phyloP scores from a whole-genome alignment of 805 yeast genomes.

The Candida railenensis region DNA sequence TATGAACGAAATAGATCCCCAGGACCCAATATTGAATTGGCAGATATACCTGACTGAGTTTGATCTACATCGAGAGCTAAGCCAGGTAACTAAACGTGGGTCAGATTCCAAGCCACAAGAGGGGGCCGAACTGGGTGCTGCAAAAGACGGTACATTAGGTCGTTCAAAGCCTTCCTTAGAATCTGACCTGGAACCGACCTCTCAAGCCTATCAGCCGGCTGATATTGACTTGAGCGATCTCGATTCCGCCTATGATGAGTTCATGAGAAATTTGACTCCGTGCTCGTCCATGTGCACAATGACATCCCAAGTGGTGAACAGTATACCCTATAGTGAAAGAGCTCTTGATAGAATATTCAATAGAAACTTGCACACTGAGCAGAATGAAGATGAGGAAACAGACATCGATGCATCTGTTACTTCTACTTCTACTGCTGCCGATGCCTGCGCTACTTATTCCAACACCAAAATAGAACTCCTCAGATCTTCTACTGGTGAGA shows the following conservation, averaged over 20 bases:
- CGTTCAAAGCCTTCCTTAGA: background rate
- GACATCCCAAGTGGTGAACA: background rate
- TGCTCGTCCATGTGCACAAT: slow-evolving; percentile 6
- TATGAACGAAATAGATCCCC: background rate
- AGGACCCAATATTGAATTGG: background rate
- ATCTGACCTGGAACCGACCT: background rate
- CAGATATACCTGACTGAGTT: background rate
- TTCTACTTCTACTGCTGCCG: background rate
- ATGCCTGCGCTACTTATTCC: background rate
- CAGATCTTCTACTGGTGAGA: background rate
- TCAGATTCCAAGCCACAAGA: slow-evolving; percentile 2
- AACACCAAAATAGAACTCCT: slow-evolving; percentile 4
- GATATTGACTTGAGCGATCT: background rate
- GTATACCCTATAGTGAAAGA: background rate
- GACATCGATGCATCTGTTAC: background rate
- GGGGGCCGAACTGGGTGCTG: background rate
- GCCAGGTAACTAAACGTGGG: slow-evolving; percentile 4
- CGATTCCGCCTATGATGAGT: slow-evolving; percentile 1
- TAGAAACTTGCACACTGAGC: background rate
- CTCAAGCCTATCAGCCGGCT: background rate
- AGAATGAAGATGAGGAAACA: background rate
- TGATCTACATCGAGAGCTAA: slow-evolving; percentile 1
- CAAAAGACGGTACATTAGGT: background rate
- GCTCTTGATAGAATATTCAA: background rate
- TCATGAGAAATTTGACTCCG: slow-evolving; percentile 4